phyloP scores from a whole-genome alignment of 1,284 basidiomycete species.

The Testicularia cyperi region DNA sequence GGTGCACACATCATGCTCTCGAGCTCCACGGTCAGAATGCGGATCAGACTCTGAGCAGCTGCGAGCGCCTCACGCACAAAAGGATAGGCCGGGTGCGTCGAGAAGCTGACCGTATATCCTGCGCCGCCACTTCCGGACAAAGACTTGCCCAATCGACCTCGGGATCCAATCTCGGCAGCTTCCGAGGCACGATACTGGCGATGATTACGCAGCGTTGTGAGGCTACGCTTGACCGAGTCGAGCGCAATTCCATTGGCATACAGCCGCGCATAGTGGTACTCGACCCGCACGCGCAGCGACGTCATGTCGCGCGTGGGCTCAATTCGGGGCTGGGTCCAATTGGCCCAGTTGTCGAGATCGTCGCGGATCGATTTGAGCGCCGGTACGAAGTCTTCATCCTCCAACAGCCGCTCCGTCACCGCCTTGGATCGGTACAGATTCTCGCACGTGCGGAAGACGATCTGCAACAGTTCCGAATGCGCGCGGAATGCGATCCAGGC shows the following conservation, averaged over 20 bases:
- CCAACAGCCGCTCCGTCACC: slow-evolving; percentile 30
- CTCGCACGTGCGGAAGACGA: slow-evolving; percentile 41
- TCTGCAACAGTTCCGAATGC: slow-evolving; percentile 34
- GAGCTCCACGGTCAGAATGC: slow-evolving; percentile 38
- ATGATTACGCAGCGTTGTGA: slow-evolving; percentile 23
- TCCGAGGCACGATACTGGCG: slow-evolving; percentile 34
- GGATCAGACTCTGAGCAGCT: slow-evolving; percentile 41
- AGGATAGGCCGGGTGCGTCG: slow-evolving; percentile 39
- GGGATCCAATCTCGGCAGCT: slow-evolving; percentile 34
- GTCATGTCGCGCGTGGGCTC: slow-evolving; percentile 41
- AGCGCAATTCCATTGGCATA: slow-evolving; percentile 41
- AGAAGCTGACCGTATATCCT: slow-evolving; percentile 32
- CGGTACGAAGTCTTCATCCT: slow-evolving; percentile 39
- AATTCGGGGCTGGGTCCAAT: slow-evolving; percentile 38
- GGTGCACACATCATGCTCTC: slow-evolving; percentile 45
- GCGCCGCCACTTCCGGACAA: background rate
- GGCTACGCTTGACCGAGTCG: slow-evolving; percentile 40
- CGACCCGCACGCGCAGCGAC: slow-evolving; percentile 33
- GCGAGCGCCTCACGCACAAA: slow-evolving; percentile 43
- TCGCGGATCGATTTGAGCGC: slow-evolving; percentile 38
- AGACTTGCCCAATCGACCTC: slow-evolving; percentile 18
- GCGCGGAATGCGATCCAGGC: slow-evolving; percentile 41
- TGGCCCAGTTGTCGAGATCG: slow-evolving; percentile 41
- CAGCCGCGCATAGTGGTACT: slow-evolving; percentile 43
- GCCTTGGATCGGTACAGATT: slow-evolving; percentile 38